Evolutionary conservation across 2,329 filamentous ascomycete genomes (phyloP), one percentile per base, ranked within the genome.

Genomic region (Botryotinia globosa): DNA sequence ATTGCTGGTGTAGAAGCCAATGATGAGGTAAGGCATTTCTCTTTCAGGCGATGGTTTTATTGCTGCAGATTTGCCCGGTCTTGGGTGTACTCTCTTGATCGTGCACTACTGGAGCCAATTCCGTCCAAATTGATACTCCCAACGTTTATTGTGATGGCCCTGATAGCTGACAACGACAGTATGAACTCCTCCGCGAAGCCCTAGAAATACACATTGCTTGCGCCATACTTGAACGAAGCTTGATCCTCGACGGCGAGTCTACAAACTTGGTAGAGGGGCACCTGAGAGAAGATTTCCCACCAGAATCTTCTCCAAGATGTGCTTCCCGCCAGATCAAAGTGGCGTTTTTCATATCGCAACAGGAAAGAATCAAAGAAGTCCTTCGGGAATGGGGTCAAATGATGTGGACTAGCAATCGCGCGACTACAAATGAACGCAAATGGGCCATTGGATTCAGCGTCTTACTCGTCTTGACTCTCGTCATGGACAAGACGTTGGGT

Each of bases 241-340:
- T 80, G 42, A 68, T 76, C 25, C 77, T 80, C 66, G 78, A 80
- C 34, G 62, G 69, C 1, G 74, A 77, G 54, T 80, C 79, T 5
- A 73, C 75, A 10, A 66, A 72, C n/a, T 72, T 72, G 42, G 78
- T 80, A 8, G 69, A 78, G 73, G 66, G 71, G 12, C 74, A 76
- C 48, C 68, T 79, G 9, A 63, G 74, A 18, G 73, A 78, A 70
- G 42, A 74, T 67, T 80, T 74, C 54, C 77, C 77, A 22, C 58
- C 73, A n/a, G 66, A 75, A 45, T 75, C 78, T 2, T 75, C 77
- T 37, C 74, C 78, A 39, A 72, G 77, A 68, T 79, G 78, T 69
- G 78, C 74, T 32, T 79, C 80, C 56, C 74, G 78, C 59, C 79
- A 80, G 67, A 79, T 80, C 65, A 80, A 80, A 69, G 72, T 79